These are phyloP conservation scores for Cyberlindnera euphorbiiphila DNA, from an alignment of 805 yeast species.

Conservation along the genomic window DNA sequence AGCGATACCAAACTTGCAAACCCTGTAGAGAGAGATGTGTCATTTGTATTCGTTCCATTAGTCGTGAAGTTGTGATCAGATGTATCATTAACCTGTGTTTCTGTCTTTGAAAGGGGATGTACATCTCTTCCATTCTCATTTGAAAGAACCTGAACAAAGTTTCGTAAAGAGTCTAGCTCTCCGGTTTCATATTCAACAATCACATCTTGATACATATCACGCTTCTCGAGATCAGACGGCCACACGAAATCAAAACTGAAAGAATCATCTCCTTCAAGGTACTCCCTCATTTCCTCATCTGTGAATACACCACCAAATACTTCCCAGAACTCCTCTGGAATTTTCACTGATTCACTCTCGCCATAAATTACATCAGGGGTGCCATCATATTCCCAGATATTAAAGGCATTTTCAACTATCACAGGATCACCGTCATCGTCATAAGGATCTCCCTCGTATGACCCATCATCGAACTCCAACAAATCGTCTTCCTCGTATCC, in stretches of 20 bases:
- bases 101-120: too few relatives aligned
- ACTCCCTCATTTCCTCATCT: conserved; percentile 12
- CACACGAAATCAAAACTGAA: conserved; percentile 14
- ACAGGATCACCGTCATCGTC: conserved; percentile 2
- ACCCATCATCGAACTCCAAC: not conserved
- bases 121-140: too few relatives aligned
- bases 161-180: too few relatives aligned
- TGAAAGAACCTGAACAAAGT: too few relatives aligned
- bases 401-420: not conserved
- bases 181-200: not conserved
- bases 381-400: conserved; percentile 12
- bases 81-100: too few relatives aligned
- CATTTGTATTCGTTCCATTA: too few relatives aligned
- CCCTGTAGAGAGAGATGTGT: too few relatives aligned
- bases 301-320: conserved; percentile 13
- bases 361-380: conserved; percentile 13
- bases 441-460: not conserved
- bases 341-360: conserved; percentile 4
- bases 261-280: conserved; percentile 14
- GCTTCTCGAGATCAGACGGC: conserved; percentile 1
- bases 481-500: conserved; percentile 3
- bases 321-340: conserved; percentile 14
- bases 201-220: not conserved
- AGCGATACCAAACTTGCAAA: too few relatives aligned
- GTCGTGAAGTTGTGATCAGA: too few relatives aligned